Evolutionary conservation across 176 grass and related monocot genomes (phyloP).

Genomic region (Phoenix roebelenii): DNA sequence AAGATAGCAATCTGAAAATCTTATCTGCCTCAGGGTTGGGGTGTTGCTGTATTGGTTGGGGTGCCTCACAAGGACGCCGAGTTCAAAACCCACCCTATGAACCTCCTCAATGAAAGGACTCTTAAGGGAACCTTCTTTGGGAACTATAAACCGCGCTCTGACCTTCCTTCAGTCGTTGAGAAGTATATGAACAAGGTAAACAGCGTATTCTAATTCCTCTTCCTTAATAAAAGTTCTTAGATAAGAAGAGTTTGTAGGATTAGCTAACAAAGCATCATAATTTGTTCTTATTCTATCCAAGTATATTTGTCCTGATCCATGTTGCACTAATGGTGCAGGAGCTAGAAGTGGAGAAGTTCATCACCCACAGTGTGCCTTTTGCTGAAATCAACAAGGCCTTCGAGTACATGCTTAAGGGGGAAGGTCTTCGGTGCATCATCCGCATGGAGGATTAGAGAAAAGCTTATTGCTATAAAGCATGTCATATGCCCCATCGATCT

Average conservation of each 20-base stretch:
- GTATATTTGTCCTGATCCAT: no score
- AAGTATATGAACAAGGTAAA: constrained; percentile 33
- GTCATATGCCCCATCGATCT: no score
- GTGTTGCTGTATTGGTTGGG: constrained; percentile 70
- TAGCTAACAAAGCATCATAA: no score
- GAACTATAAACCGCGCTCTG: constrained; percentile 74
- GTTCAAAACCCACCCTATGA: constrained; percentile 79
- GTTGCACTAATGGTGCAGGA: constrained; percentile 20
- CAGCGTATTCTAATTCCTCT: no score
- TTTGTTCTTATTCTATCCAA: no score
- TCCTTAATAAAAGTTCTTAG: no score
- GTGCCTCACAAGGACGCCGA: constrained; percentile 72
- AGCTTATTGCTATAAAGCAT: no score
- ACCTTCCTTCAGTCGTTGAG: constrained; percentile 70
- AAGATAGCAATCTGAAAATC: no score
- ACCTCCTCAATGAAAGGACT: constrained; percentile 79
- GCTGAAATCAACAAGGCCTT: constrained; percentile 75
- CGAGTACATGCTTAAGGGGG: constrained; percentile 58
- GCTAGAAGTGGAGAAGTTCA: constrained; percentile 83
- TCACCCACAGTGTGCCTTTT: constrained; percentile 58
- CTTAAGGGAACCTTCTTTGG: constrained; percentile 95
- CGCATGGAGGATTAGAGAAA: constrained; percentile 44
- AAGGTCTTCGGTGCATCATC: constrained; percentile 80
- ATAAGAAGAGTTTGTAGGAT: no score
- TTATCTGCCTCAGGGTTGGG: constrained; percentile 50